Conservation (phyloP, 768 basidiomycete species). For the Mycena haematopus region DNA sequence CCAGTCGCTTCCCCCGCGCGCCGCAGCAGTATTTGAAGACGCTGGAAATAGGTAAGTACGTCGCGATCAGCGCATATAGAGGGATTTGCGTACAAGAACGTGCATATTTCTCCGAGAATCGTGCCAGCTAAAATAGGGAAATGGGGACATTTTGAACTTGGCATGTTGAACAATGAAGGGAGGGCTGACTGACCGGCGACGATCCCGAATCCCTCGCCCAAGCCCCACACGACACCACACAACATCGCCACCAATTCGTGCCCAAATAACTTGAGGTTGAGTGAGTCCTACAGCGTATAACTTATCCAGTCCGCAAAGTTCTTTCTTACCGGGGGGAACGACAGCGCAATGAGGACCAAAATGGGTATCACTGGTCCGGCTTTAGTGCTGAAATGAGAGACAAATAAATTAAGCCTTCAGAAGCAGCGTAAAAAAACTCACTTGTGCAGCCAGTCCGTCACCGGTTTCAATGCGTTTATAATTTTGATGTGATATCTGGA, state of each 20-base stretch:
- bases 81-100: slow-evolving; percentile 30
- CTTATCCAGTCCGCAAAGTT: background rate
- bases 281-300: background rate
- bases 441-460: slow-evolving; percentile 44
- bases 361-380: slow-evolving; percentile 53
- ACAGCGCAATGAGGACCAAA: slow-evolving; percentile 50
- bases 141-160: background rate
- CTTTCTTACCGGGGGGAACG: slow-evolving; percentile 43
- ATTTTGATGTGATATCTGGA: slow-evolving; percentile 45
- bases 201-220: slow-evolving; percentile 54
- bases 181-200: slow-evolving; percentile 33
- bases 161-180: background rate
- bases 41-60: slow-evolving; percentile 2
- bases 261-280: slow-evolving; percentile 43
- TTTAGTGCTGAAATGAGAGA: background rate
- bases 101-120: slow-evolving; percentile 46
- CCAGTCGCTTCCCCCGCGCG: slow-evolving; percentile 43
- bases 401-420: background rate
- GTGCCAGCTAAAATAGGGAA: slow-evolving; percentile 33
- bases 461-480: slow-evolving; percentile 46
- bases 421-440: background rate
- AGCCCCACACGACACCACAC: slow-evolving; percentile 51
- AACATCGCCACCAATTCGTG: slow-evolving; percentile 52
- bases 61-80: background rate
- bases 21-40: slow-evolving; percentile 47